phyloP scores from a whole-genome alignment of 768 basidiomycete genomes.

The Mycena albidolilacea region DNA sequence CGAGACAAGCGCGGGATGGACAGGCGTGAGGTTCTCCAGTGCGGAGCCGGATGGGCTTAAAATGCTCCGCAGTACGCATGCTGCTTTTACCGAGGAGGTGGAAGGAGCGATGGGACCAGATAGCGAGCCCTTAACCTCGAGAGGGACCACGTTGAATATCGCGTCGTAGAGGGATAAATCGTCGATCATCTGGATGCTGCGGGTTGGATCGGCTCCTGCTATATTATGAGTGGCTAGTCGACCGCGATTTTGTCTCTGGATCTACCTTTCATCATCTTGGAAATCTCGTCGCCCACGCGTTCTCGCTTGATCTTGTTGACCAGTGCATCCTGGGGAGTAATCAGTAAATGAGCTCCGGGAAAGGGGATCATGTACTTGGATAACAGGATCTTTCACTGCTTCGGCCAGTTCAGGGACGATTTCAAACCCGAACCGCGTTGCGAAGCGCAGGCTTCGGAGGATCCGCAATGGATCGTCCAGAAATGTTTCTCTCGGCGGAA shows the following conservation, averaged over 20 bases:
- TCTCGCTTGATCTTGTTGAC: conserved; percentile 90
- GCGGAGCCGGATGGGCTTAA: conserved; percentile 48
- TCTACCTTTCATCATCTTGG: conserved; percentile 93
- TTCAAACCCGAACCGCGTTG: conserved; percentile 89
- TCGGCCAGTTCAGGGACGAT: conserved; percentile 78
- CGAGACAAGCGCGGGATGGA: conserved; percentile 66
- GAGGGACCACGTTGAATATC: conserved; percentile 72
- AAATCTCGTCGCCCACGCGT: conserved; percentile 91
- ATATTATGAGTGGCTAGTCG: conserved; percentile 15
- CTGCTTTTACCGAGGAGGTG: conserved; percentile 67
- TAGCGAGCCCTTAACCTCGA: conserved; percentile 57
- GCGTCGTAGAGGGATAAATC: conserved; percentile 78
- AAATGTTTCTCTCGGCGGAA: conserved; percentile 91
- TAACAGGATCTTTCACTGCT: conserved; percentile 71
- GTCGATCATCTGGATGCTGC: conserved; percentile 82
- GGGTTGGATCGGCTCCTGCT: conserved; percentile 81
- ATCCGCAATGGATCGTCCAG: conserved; percentile 94
- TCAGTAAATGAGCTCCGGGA: conserved; percentile 45
- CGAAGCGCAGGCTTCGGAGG: conserved; percentile 92
- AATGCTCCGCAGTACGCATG: conserved; percentile 70
- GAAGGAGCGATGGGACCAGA: conserved; percentile 58
- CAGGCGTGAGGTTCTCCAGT: conserved; percentile 49
- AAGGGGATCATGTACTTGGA: conserved; percentile 65
- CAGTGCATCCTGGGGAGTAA: conserved; percentile 69
- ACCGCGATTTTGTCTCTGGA: conserved; percentile 19